A percentile compares a stretch with the other conserved stretches of the same genome.
Conservation (phyloP, 2,329 filamentous ascomycete genomes). For the Xylaria sp. region DNA sequence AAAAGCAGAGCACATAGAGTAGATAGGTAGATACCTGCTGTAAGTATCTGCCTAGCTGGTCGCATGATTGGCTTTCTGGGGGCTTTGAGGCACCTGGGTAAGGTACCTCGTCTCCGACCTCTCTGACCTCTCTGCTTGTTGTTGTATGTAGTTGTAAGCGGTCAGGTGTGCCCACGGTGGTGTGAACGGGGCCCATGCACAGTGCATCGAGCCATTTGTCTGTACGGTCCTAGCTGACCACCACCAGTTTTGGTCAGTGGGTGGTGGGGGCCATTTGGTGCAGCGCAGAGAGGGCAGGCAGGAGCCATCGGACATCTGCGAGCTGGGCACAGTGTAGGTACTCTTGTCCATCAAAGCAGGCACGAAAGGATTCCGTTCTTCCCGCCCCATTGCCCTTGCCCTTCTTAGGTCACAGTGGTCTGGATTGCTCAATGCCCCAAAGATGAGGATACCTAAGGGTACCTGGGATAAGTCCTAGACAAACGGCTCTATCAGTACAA, state of each 20-base stretch:
- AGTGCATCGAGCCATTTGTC: slow-evolving; percentile 15
- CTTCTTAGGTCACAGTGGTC: too few relatives aligned
- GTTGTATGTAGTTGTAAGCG: not conserved
- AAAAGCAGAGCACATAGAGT: too few relatives aligned
- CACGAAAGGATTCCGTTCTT: not conserved
- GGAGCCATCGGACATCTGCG: slow-evolving; percentile 2
- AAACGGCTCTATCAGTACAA: too few relatives aligned
- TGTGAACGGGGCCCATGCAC: slow-evolving; percentile 2
- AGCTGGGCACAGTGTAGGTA: slow-evolving; percentile 4
- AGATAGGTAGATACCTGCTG: too few relatives aligned
- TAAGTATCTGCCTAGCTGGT: too few relatives aligned
- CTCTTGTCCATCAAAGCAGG: not conserved
- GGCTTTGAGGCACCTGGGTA: not conserved
- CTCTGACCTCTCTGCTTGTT: not conserved
- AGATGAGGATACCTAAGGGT: too few relatives aligned
- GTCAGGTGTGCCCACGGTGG: not conserved
- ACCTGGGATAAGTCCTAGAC: too few relatives aligned
- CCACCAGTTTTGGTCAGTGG: not conserved
- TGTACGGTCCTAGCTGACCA: not conserved
- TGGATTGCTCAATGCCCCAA: too few relatives aligned
- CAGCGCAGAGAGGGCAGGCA: not conserved
- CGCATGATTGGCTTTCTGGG: too few relatives aligned
- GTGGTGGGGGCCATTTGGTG: slow-evolving; percentile 8
- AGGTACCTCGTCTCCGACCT: not conserved
- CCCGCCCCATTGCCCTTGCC: slow-evolving; percentile 7